Evolutionary conservation across 331 rosid species (phyloP), one percentile per base, ranked within the genome.

Genomic region (Malus hybrid): DNA sequence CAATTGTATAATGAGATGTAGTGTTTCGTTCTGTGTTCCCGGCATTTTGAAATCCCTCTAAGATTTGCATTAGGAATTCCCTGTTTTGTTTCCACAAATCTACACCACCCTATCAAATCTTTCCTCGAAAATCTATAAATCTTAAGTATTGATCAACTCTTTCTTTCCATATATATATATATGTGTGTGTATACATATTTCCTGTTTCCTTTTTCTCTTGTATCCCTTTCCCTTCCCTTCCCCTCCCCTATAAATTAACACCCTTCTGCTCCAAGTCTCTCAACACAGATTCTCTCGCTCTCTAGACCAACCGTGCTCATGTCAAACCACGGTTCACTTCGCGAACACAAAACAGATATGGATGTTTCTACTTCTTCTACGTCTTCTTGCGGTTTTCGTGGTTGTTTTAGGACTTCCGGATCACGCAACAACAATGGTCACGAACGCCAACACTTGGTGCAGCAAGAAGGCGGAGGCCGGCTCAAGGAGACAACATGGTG

Each of bases 401-500:
- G 84, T 6, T 90, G 94, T 39, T 82, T 88, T 18, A 22, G 73
- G 46, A 63, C 69, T 5, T 73, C 78, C 62, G 56, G 75, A 6
- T 79, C 32, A 82, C 74, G 50, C 22, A 16, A 24, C 9, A 42
- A 72, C 33, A 54, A 14, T 6, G 67, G 56, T 0, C 70, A 62
- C 6, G 91, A 83, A 73, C 72, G 67, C 0, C 73, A 55, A 44
- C n/a, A 22, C 39, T 54, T 82, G 18, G 74, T 88, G 29, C 86
- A 50, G 2, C 75, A 80, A 36, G 75, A 75, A 28, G 76, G 65
- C 6, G 79, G 65, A 61, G 61, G 39, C 6, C 1, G 31, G 13
- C 12, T 9, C 57, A 76, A 73, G 63, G 86, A 84, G 33, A 65
- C 20, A 33, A 9, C 77, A 61, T 86, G 97, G 90, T 7, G 82